phyloP scores from a whole-genome alignment of 2,329 filamentous ascomycete genomes.

The Penicillium sp. region DNA sequence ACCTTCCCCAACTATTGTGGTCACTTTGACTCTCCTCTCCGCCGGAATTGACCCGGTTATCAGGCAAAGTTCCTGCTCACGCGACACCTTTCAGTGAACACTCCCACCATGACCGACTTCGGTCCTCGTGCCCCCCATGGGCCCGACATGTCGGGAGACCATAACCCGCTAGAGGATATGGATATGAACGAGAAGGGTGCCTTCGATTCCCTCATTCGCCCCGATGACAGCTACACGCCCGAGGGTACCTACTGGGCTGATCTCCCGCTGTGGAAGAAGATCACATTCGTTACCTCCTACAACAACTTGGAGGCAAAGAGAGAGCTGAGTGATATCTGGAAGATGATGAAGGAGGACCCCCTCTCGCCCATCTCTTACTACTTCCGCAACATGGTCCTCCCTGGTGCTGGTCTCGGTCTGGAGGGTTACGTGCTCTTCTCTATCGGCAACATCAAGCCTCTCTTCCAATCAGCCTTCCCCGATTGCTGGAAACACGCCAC shows the following conservation, averaged over 20 bases:
- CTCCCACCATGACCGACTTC: conserved; percentile 34
- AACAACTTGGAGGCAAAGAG: conserved; percentile 66
- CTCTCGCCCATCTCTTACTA: conserved; percentile 82
- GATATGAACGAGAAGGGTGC: conserved; percentile 57
- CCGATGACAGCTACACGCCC: conserved; percentile 80
- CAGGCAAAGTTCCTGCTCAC: conserved; percentile 2
- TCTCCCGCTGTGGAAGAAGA: conserved; percentile 65
- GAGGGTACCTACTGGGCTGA: conserved; percentile 94
- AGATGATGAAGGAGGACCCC: conserved; percentile 83
- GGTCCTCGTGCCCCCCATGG: conserved; percentile 46
- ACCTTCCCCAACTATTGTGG: not conserved
- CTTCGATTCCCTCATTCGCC: conserved; percentile 78
- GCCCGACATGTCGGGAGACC: conserved; percentile 45
- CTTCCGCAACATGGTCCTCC: conserved; percentile 84
- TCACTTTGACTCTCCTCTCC: not conserved
- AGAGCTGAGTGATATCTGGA: conserved; percentile 66
- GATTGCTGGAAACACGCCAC: conserved; percentile 68
- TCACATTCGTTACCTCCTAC: conserved; percentile 72
- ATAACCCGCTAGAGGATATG: conserved; percentile 50
- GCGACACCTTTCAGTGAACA: conserved; percentile 4
- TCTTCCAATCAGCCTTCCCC: conserved; percentile 74
- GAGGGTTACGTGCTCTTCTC: conserved; percentile 98
- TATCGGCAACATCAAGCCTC: conserved; percentile 84
- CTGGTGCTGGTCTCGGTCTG: conserved; percentile 84
- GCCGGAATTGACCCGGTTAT: conserved; percentile 5